A percentile compares a stretch with the other conserved stretches of the same genome.
Evolutionary conservation across 352 stramenopile genomes (phyloP).

Genomic region (Globisporangium rhizosaccharum): DNA sequence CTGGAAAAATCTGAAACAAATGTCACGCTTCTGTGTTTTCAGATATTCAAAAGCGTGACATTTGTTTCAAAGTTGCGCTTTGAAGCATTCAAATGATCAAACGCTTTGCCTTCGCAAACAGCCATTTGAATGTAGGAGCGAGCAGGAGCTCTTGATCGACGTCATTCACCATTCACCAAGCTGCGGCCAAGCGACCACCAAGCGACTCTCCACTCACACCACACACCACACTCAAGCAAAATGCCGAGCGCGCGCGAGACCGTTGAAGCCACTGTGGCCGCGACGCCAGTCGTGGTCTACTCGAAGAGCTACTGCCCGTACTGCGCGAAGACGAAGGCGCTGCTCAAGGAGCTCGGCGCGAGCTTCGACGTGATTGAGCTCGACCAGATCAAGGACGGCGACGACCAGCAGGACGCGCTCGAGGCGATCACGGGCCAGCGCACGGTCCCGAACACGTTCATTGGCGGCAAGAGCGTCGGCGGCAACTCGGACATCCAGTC

Average conservation of each 20-base stretch:
- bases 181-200: neutral
- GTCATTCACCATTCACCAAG: neutral
- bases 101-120: no score
- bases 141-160: neutral
- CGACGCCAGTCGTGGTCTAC: slow-evolving; percentile 73
- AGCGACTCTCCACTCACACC: neutral
- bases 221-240: slow-evolving; percentile 11
- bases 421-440: slow-evolving; percentile 80
- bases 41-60: no score
- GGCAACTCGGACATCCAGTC: slow-evolving; percentile 93
- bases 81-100: no score
- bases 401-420: slow-evolving; percentile 54
- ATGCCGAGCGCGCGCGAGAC: slow-evolving; percentile 62
- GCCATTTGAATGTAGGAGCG: no score
- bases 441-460: slow-evolving; percentile 97
- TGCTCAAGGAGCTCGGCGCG: slow-evolving; percentile 49
- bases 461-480: slow-evolving; percentile 92
- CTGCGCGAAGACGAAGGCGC: slow-evolving; percentile 76
- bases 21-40: no score
- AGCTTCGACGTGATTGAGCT: slow-evolving; percentile 61
- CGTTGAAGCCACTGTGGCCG: slow-evolving; percentile 57
- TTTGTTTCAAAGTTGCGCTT: no score
- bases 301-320: slow-evolving; percentile 95
- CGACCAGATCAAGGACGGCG: slow-evolving; percentile 42
- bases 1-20: no score